Percentiles rank a stretch among this genome's conserved stretches.
These are phyloP conservation scores for Kwoniella mangroviensis DNA, from an alignment of 768 basidiomycete species.

Conservation along the genomic window DNA sequence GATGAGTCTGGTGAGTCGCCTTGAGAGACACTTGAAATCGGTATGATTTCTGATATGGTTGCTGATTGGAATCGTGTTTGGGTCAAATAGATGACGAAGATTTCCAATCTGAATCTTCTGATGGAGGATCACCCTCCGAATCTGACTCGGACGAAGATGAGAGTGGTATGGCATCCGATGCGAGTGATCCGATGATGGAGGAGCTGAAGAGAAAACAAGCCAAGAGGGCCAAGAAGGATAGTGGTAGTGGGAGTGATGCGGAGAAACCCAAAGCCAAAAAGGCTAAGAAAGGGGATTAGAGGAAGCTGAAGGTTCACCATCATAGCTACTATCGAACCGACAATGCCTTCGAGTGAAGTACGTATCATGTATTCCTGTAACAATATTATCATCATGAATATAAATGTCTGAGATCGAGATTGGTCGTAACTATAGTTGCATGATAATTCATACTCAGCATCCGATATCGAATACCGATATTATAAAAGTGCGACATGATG, in stretches of 20 bases:
- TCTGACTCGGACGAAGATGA: constrained; percentile 65
- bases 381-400: background rate
- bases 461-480: too few relatives aligned
- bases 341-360: too few relatives aligned
- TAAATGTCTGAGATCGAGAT: too few relatives aligned
- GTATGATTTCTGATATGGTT: constrained; percentile 4
- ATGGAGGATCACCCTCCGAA: constrained; percentile 81
- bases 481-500: background rate
- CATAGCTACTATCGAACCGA: too few relatives aligned
- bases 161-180: constrained; percentile 53
- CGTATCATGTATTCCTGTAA: background rate
- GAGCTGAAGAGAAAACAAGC: constrained; percentile 57
- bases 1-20: constrained; percentile 49
- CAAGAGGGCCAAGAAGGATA: constrained; percentile 28
- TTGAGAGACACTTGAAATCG: constrained; percentile 2
- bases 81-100: constrained; percentile 72
- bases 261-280: constrained; percentile 53
- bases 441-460: background rate
- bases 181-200: constrained; percentile 50
- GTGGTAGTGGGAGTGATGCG: constrained; percentile 35
- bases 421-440: background rate
- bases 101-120: constrained; percentile 83
- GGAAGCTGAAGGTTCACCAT: background rate
- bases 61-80: background rate
- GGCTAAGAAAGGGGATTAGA: constrained; percentile 38